phyloP scores from a whole-genome alignment of 768 basidiomycete genomes.

The Pisolithus tinctorius region DNA sequence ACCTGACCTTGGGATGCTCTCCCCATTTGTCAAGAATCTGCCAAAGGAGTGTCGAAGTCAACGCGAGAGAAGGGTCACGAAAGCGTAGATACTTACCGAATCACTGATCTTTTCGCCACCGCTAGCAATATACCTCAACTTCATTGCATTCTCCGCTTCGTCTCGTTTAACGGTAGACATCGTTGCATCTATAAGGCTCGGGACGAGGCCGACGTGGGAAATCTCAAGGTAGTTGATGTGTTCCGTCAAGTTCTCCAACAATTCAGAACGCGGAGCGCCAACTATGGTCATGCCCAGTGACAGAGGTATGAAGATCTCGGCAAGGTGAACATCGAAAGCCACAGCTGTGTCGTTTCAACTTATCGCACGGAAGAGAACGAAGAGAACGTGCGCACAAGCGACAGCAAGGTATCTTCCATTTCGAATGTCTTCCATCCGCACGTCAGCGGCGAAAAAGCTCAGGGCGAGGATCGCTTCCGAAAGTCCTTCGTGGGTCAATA shows the following conservation, averaged over 20 bases:
- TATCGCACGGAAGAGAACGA: not conserved
- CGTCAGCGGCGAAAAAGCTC: constrained; percentile 16
- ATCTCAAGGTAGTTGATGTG: constrained; percentile 35
- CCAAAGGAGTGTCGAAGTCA: not conserved
- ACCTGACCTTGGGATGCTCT: constrained; percentile 34
- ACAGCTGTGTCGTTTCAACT: constrained; percentile 29
- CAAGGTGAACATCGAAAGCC: constrained; percentile 47
- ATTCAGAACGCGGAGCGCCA: constrained; percentile 32
- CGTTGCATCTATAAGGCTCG: constrained; percentile 46
- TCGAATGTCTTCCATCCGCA: constrained; percentile 19
- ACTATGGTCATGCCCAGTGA: constrained; percentile 40
- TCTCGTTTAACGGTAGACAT: constrained; percentile 25
- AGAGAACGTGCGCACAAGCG: constrained; percentile 32
- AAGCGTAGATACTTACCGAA: constrained; percentile 26
- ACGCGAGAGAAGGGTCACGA: not conserved
- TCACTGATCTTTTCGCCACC: constrained; percentile 51
- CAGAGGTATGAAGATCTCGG: constrained; percentile 36
- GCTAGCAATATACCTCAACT: constrained; percentile 39
- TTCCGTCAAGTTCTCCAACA: constrained; percentile 37
- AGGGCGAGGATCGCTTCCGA: constrained; percentile 26
- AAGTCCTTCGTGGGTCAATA: constrained; percentile 33
- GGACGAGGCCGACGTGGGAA: constrained; percentile 47
- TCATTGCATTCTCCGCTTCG: constrained; percentile 25
- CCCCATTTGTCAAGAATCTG: constrained; percentile 43
- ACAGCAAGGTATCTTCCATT: constrained; percentile 32